A percentile compares a stretch with the other conserved stretches of the same genome.
These are phyloP conservation scores for Sordariomycetes sp. DNA, from an alignment of 2,329 filamentous ascomycete species.

Conservation along the genomic window DNA sequence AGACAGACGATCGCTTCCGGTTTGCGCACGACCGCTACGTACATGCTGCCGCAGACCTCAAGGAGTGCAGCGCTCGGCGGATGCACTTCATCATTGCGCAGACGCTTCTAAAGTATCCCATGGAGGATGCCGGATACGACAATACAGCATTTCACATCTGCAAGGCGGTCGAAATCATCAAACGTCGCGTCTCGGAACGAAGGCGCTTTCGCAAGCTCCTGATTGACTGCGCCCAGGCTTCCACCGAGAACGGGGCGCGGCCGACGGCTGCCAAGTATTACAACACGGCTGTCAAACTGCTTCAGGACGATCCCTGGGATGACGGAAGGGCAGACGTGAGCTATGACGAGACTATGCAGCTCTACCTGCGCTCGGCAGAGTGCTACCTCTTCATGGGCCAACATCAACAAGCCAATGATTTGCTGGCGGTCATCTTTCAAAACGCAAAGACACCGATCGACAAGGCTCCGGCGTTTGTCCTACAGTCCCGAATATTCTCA, in stretches of 20 bases:
- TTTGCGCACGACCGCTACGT: constrained; percentile 87
- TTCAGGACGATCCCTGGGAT: constrained; percentile 73
- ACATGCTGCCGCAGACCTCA: constrained; percentile 61
- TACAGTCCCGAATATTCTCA: constrained; percentile 71
- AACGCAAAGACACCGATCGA: constrained; percentile 66
- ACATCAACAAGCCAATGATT: constrained; percentile 53
- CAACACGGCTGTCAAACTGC: constrained; percentile 62
- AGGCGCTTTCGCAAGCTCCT: constrained; percentile 66
- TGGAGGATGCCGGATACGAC: constrained; percentile 56
- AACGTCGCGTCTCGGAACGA: constrained; percentile 48
- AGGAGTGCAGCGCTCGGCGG: constrained; percentile 58
- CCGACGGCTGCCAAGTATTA: constrained; percentile 79
- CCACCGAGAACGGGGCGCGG: constrained; percentile 73
- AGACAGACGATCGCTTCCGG: constrained; percentile 77
- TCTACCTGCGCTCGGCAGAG: constrained; percentile 73
- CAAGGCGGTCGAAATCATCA: constrained; percentile 67
- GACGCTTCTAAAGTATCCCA: constrained; percentile 65
- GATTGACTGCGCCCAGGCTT: constrained; percentile 67
- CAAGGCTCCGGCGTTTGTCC: constrained; percentile 74
- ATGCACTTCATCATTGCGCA: constrained; percentile 92
- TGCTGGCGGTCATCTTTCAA: constrained; percentile 62
- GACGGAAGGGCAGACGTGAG: constrained; percentile 61
- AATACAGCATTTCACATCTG: constrained; percentile 75
- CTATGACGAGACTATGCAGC: constrained; percentile 76
- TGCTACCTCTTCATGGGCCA: constrained; percentile 74